These are phyloP conservation scores for Taiozyma onychis DNA, from an alignment of 1,139 yeast species.

Conservation along the genomic window DNA sequence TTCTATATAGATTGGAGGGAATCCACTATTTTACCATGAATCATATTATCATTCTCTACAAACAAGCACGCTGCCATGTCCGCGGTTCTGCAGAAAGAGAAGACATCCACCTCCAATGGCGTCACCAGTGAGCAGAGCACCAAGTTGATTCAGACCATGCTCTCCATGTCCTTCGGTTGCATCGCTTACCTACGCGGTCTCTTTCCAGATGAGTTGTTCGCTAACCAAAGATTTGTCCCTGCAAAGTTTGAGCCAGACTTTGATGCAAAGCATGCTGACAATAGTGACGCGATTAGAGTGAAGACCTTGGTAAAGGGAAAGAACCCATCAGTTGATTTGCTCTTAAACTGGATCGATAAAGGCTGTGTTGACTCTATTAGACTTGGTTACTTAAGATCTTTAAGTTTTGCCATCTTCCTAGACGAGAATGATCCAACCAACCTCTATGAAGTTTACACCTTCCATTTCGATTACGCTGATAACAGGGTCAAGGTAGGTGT, in stretches of 20 bases:
- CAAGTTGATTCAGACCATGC: slow-evolving; percentile 37
- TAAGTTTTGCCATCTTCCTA: slow-evolving; percentile 40
- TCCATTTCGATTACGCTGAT: slow-evolving; percentile 36
- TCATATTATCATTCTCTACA: too few relatives aligned
- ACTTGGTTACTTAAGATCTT: slow-evolving; percentile 35
- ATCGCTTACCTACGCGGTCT: slow-evolving; percentile 46
- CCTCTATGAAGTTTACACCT: slow-evolving; percentile 44
- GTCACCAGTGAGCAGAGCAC: slow-evolving; percentile 30
- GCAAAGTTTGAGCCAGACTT: slow-evolving; percentile 26
- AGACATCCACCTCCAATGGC: background rate
- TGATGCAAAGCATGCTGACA: slow-evolving; percentile 17
- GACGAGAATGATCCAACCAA: slow-evolving; percentile 34
- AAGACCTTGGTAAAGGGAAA: slow-evolving; percentile 41
- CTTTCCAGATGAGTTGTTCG: slow-evolving; percentile 43
- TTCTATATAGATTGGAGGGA: background rate
- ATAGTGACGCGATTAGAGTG: slow-evolving; percentile 32
- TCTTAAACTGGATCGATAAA: slow-evolving; percentile 46
- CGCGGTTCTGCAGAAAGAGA: background rate
- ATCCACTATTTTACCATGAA: background rate
- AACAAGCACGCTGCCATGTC: background rate
- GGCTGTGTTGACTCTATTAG: slow-evolving; percentile 43
- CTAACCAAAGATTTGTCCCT: slow-evolving; percentile 37
- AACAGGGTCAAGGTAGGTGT: slow-evolving; percentile 26
- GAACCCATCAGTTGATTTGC: slow-evolving; percentile 37
- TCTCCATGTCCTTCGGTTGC: slow-evolving; percentile 45